Evolutionary conservation across 1,284 basidiomycete species (phyloP).

Genomic region (Serendipita sp.): DNA sequence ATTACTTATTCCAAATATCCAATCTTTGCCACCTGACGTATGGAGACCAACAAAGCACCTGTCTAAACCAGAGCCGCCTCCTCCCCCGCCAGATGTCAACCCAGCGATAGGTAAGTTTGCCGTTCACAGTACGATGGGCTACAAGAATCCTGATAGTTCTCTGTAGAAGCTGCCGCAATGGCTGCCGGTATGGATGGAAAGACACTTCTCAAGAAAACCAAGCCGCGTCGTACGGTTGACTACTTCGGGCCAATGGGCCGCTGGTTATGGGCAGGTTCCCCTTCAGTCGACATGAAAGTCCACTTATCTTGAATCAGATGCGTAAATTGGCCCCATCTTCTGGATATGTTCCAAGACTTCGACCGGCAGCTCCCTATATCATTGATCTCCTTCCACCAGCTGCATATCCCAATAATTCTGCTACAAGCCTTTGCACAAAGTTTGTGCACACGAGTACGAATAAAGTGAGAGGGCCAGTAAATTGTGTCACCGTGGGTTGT

Average conservation of each 20-base stretch:
- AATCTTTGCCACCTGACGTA: conserved; percentile 1
- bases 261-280: conserved; percentile 59
- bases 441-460: conserved; percentile 98
- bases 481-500: conserved; percentile 70
- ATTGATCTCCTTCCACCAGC: conserved; percentile 80
- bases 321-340: conserved; percentile 62
- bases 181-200: conserved; percentile 47
- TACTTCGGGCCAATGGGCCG: conserved; percentile 78
- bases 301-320: conserved; percentile 29
- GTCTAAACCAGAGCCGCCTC: conserved; percentile 4
- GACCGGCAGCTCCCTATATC: conserved; percentile 71
- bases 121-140: neutral
- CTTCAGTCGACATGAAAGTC: neutral
- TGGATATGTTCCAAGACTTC: conserved; percentile 58
- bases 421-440: conserved; percentile 86
- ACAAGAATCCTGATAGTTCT: neutral
- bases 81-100: conserved; percentile 11
- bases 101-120: conserved; percentile 9
- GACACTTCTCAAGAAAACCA: conserved; percentile 66
- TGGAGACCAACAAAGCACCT: conserved; percentile 1
- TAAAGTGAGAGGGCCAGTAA: conserved; percentile 94
- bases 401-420: conserved; percentile 78
- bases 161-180: conserved; percentile 31
- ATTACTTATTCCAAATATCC: neutral
- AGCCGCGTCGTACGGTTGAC: conserved; percentile 87